Evolutionary conservation across 306 rosid species (phyloP).

Genomic region (Prunus mume): DNA sequence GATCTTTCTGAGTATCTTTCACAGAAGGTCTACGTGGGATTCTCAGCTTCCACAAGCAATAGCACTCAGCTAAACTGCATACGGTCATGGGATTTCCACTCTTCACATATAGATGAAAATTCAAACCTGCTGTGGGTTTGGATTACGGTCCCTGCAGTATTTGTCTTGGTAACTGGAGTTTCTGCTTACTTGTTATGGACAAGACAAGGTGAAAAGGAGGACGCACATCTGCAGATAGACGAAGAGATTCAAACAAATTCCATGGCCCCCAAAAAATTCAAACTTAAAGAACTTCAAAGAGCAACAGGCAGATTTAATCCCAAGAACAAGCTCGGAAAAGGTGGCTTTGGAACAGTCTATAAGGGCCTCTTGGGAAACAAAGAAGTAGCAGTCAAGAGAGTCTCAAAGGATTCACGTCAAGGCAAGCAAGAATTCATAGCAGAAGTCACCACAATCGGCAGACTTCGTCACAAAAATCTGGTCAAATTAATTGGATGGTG

Average conservation of each 20-base stretch:
- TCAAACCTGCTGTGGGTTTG: slow-evolving; percentile 43
- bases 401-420: slow-evolving; percentile 61
- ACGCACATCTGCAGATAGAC: slow-evolving; percentile 50
- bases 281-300: slow-evolving; percentile 39
- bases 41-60: slow-evolving; percentile 65
- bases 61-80: slow-evolving; percentile 54
- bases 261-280: slow-evolving; percentile 50
- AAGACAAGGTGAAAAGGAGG: slow-evolving; percentile 26
- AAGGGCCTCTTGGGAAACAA: slow-evolving; percentile 48
- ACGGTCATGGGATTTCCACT: slow-evolving; percentile 47
- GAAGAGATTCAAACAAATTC: slow-evolving; percentile 53
- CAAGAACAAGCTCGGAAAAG: slow-evolving; percentile 68
- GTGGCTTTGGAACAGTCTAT: slow-evolving; percentile 82
- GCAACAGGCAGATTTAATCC: slow-evolving; percentile 61
- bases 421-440: slow-evolving; percentile 81
- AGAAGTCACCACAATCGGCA: slow-evolving; percentile 79
- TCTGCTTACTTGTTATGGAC: slow-evolving; percentile 16
- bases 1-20: slow-evolving; percentile 45
- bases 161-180: slow-evolving; percentile 19
- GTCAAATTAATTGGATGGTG: slow-evolving; percentile 85
- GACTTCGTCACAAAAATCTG: slow-evolving; percentile 68
- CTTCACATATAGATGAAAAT: slow-evolving; percentile 16
- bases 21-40: slow-evolving; percentile 50
- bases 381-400: slow-evolving; percentile 69
- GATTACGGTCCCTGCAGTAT: slow-evolving; percentile 25